Conservation (phyloP, 2,329 filamentous ascomycete species). For the Pseudocercospora cruenta region DNA sequence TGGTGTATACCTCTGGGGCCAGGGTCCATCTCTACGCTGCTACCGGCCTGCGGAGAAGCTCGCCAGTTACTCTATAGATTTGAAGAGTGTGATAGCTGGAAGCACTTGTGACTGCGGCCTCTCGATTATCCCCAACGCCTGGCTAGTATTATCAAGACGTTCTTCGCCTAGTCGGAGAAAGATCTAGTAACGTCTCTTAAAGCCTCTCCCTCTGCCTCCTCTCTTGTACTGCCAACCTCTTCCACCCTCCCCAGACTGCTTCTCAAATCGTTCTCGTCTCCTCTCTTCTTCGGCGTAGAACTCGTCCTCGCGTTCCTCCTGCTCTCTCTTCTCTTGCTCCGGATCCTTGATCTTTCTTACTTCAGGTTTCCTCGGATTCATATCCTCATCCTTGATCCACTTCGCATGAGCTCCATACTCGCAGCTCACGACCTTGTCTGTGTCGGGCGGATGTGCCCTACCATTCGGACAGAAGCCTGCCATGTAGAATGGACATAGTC, state of each 20-base stretch:
- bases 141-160: background rate
- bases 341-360: conserved; percentile 71
- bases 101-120: background rate
- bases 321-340: conserved; percentile 67
- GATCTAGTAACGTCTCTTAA: conserved; percentile 15
- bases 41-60: too few species aligned
- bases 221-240: conserved; percentile 49
- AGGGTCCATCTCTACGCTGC: background rate
- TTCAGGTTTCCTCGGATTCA: conserved; percentile 58
- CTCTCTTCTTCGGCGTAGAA: conserved; percentile 58
- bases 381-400: conserved; percentile 71
- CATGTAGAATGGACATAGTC: conserved; percentile 81
- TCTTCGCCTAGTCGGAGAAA: background rate
- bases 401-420: conserved; percentile 79
- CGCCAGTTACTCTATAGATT: too few species aligned
- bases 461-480: conserved; percentile 94
- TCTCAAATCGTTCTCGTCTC: conserved; percentile 47
- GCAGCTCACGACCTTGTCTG: conserved; percentile 58
- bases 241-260: conserved; percentile 48
- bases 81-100: too few species aligned
- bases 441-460: conserved; percentile 38
- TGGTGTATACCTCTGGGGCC: background rate
- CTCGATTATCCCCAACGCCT: background rate
- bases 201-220: conserved; percentile 42
- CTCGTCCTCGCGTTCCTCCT: conserved; percentile 61